These are phyloP conservation scores for Murraya paniculata DNA, from an alignment of 345 rosid species.

Conservation along the genomic window DNA sequence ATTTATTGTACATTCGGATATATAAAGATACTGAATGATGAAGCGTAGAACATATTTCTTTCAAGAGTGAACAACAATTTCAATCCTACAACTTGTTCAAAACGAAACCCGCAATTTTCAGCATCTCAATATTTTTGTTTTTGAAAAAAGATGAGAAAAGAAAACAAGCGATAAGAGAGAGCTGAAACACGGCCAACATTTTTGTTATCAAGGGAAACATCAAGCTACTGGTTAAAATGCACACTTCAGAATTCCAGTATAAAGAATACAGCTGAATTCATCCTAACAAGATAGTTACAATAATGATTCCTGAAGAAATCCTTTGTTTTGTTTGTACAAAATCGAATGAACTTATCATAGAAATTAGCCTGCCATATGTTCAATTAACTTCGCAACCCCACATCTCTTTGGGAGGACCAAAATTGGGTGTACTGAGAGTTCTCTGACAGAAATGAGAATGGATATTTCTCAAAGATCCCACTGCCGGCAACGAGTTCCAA, in stretches of 20 bases:
- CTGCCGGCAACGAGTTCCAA: background rate
- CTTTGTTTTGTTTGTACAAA: conserved; percentile 22
- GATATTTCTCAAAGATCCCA: background rate
- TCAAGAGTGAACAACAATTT: background rate
- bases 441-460: conserved; percentile 7
- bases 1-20: background rate
- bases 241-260: conserved; percentile 7
- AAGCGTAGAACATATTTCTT: background rate
- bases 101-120: background rate
- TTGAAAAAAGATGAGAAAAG: background rate
- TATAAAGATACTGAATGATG: background rate
- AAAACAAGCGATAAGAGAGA: background rate
- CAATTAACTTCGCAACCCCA: conserved; percentile 22
- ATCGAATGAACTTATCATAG: conserved; percentile 19
- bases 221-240: conserved; percentile 10
- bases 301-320: conserved; percentile 16
- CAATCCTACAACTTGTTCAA: background rate
- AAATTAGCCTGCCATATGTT: conserved; percentile 16
- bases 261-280: conserved; percentile 27
- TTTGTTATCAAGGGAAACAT: conserved; percentile 3
- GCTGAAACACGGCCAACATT: background rate
- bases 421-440: conserved; percentile 30
- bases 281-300: conserved; percentile 20
- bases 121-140: background rate
- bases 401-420: conserved; percentile 32